Evolutionary conservation across 495 filamentous ascomycete species (phyloP).

Genomic region (Penicillium malachiteum): DNA sequence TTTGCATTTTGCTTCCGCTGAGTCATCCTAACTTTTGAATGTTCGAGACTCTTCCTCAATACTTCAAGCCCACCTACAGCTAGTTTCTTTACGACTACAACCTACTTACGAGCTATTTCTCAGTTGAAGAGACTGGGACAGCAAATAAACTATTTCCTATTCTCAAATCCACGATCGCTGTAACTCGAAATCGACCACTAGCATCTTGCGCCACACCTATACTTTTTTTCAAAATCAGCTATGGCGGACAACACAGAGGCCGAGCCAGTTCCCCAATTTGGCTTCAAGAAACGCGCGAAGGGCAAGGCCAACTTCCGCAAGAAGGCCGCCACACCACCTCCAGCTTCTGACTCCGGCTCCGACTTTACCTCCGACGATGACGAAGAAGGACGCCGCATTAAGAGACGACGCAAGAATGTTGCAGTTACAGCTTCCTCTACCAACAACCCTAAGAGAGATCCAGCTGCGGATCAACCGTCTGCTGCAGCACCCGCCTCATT

Average conservation of each 20-base stretch:
- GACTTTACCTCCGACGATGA: conserved; percentile 70
- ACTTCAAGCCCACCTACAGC: no score
- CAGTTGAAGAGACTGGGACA: no score
- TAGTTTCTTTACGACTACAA: no score
- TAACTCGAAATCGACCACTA: not conserved
- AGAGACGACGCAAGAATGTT: conserved; percentile 70
- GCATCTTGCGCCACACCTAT: not conserved
- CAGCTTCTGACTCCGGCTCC: conserved; percentile 55
- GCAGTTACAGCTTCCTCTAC: conserved; percentile 56
- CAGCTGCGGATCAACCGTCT: conserved; percentile 57
- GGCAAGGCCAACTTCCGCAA: conserved; percentile 78
- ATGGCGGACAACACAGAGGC: conserved; percentile 20
- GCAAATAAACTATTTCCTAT: not conserved
- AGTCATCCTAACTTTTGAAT: conserved; percentile 3
- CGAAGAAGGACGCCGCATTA: conserved; percentile 69
- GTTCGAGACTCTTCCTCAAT: not conserved
- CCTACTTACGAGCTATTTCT: no score
- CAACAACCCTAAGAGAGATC: conserved; percentile 39
- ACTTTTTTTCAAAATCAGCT: not conserved
- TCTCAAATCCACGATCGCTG: not conserved
- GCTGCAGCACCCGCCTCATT: conserved; percentile 50
- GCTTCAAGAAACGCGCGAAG: conserved; percentile 87
- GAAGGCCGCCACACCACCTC: conserved; percentile 77
- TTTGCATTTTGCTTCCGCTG: conserved; percentile 12
- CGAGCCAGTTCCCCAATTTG: conserved; percentile 26